phyloP scores from a whole-genome alignment of 2,329 filamentous ascomycete species.

The Scedosporium aurantiacum region DNA sequence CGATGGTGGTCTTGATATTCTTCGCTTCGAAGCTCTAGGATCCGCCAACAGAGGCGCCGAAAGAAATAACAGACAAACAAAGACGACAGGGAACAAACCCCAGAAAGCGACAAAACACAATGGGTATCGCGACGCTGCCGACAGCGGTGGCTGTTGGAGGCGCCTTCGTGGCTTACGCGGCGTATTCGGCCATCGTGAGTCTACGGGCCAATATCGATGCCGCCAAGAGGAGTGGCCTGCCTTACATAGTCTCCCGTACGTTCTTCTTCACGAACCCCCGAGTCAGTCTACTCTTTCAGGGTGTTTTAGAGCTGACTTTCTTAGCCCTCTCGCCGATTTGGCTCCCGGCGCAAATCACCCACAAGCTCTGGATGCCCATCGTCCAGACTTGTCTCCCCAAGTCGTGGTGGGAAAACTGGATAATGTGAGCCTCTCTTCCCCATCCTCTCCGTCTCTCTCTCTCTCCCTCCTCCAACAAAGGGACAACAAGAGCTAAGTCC shows the following conservation, averaged over 20 bases:
- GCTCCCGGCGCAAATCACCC: slow-evolving; percentile 43
- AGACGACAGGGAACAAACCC: not conserved
- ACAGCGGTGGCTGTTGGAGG: slow-evolving; percentile 15
- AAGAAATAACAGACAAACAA: not conserved
- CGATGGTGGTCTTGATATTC: too few species aligned
- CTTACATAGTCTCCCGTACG: slow-evolving; percentile 43
- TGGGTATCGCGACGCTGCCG: not conserved
- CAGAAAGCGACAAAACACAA: not conserved
- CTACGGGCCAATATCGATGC: slow-evolving; percentile 33
- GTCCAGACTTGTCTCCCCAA: slow-evolving; percentile 40
- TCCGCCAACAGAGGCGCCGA: not conserved
- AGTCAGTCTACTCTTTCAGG: slow-evolving; percentile 7
- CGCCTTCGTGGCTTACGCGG: slow-evolving; percentile 21
- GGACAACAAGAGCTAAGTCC: not conserved
- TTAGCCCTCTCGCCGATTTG: slow-evolving; percentile 39
- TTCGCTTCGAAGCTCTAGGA: too few species aligned
- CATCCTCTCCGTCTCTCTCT: not conserved
- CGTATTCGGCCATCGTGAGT: slow-evolving; percentile 21
- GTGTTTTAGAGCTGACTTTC: not conserved
- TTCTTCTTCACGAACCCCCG: slow-evolving; percentile 12
- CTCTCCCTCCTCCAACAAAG: not conserved
- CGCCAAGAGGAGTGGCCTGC: slow-evolving; percentile 39
- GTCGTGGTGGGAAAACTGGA: slow-evolving; percentile 44
- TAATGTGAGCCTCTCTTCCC: slow-evolving; percentile 37
- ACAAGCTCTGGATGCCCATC: slow-evolving; percentile 42